A percentile compares a stretch with the other conserved stretches of the same genome.
These are phyloP conservation scores for Physcomitrium patens DNA, from an alignment of 225 moss, liverwort and hornwort species.

Conservation along the genomic window DNA sequence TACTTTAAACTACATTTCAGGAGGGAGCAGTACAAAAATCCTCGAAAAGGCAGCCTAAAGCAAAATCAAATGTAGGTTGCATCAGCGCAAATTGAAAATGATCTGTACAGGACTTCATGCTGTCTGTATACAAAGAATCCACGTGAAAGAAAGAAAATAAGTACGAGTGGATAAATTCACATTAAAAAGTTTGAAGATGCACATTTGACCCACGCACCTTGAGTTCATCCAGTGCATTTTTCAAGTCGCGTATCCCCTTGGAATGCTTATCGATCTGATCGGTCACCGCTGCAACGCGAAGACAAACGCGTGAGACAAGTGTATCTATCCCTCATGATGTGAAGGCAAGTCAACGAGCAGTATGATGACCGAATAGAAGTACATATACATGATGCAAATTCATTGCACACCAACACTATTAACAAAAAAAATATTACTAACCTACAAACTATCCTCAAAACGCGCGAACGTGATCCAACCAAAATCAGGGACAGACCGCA, in stretches of 20 bases:
- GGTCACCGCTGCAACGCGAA: constrained; percentile 55
- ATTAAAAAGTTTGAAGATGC: constrained; percentile 9
- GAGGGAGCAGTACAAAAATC: too few relatives aligned
- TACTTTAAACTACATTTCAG: too few relatives aligned
- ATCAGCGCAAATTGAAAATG: too few relatives aligned
- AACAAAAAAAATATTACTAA: neutral
- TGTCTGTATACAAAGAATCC: too few relatives aligned
- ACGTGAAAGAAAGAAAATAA: neutral
- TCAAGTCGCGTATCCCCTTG: constrained; percentile 73
- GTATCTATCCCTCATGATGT: constrained; percentile 6
- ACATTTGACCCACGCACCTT: constrained; percentile 55
- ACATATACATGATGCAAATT: neutral
- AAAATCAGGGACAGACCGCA: constrained; percentile 7
- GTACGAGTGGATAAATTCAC: neutral
- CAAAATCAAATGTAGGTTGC: too few relatives aligned
- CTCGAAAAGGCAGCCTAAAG: too few relatives aligned
- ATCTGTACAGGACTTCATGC: too few relatives aligned
- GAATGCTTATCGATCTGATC: constrained; percentile 81
- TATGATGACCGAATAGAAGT: neutral
- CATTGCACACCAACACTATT: neutral
- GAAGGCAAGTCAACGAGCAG: constrained; percentile 18
- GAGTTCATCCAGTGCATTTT: constrained; percentile 71
- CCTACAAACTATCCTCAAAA: neutral
- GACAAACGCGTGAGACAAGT: constrained; percentile 20
- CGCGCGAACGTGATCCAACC: neutral